These are phyloP conservation scores for Diphasiastrum complanatum DNA, from an alignment of 83 land plant genomes.

Conservation along the genomic window DNA sequence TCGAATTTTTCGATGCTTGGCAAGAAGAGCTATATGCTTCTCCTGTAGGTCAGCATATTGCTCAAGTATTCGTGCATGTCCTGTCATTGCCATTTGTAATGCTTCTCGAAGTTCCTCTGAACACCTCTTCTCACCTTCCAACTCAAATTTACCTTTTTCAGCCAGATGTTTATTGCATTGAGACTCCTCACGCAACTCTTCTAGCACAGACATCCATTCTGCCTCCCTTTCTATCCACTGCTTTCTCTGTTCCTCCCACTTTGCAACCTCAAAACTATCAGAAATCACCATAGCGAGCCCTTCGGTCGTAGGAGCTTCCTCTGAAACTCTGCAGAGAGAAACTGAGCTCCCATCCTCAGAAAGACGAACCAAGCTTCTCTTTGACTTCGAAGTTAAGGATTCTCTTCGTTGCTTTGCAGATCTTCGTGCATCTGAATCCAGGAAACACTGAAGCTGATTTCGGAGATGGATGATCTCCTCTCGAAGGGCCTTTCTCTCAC, in stretches of 20 bases:
- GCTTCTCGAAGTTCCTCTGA: slow-evolving; percentile 77
- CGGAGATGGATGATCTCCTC: slow-evolving; percentile 63
- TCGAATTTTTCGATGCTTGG: slow-evolving; percentile 34
- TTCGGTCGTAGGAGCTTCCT: slow-evolving; percentile 11
- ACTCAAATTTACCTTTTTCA: slow-evolving; percentile 47
- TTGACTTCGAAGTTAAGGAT: slow-evolving; percentile 26
- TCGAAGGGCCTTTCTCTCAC: slow-evolving; percentile 66
- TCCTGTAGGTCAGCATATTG: slow-evolving; percentile 94
- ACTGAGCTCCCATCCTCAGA: background rate
- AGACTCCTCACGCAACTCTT: slow-evolving; percentile 58
- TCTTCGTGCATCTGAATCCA: slow-evolving; percentile 34
- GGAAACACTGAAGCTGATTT: slow-evolving; percentile 50
- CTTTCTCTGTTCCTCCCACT: slow-evolving; percentile 40
- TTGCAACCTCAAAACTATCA: slow-evolving; percentile 17
- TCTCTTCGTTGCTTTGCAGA: slow-evolving; percentile 28
- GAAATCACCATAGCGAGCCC: slow-evolving; percentile 11
- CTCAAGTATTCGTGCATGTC: slow-evolving; percentile 78
- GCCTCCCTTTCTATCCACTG: slow-evolving; percentile 60
- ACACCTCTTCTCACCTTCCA: slow-evolving; percentile 57
- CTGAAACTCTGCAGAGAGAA: background rate
- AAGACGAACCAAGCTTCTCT: background rate
- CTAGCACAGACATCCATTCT: slow-evolving; percentile 58
- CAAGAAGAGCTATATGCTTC: slow-evolving; percentile 52
- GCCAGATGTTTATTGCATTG: slow-evolving; percentile 37
- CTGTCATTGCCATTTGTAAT: slow-evolving; percentile 60